These are phyloP conservation scores for Albatrellus ellisii DNA, from an alignment of 768 basidiomycete species.

Conservation along the genomic window DNA sequence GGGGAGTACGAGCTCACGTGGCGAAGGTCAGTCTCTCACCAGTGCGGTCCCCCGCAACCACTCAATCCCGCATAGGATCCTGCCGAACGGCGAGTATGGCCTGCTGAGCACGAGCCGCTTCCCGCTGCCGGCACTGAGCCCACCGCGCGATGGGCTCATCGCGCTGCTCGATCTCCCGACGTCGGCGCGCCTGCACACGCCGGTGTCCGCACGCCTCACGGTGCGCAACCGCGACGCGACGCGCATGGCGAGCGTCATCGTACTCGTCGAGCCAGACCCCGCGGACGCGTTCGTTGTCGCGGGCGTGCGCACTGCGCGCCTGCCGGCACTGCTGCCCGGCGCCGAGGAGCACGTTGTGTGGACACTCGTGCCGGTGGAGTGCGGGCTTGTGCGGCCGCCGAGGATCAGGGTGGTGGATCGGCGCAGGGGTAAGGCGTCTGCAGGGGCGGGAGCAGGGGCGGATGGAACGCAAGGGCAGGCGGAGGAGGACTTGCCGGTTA, in stretches of 20 bases:
- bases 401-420: conserved; percentile 44
- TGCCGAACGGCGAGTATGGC: conserved; percentile 30
- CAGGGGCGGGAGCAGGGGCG: too few relatives aligned
- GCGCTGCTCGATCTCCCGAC: conserved; percentile 56
- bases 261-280: conserved; percentile 58
- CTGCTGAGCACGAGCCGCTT: conserved; percentile 35
- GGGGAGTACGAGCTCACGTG: conserved; percentile 52
- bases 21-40: conserved; percentile 38
- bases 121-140: conserved; percentile 46
- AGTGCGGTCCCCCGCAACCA: conserved; percentile 1
- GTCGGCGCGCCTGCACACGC: conserved; percentile 47
- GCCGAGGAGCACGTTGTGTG: conserved; percentile 52
- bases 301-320: conserved; percentile 51
- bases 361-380: conserved; percentile 62
- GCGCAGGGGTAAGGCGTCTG: too few relatives aligned
- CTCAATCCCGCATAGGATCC: conserved; percentile 25
- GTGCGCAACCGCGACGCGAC: conserved; percentile 54
- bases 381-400: conserved; percentile 54
- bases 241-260: conserved; percentile 53
- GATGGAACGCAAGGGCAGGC: neutral
- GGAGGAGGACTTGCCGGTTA: conserved; percentile 52
- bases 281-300: conserved; percentile 72
- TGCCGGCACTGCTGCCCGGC: conserved; percentile 66
- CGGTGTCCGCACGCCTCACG: conserved; percentile 39
- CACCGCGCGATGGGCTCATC: conserved; percentile 48